phyloP scores from a whole-genome alignment of 495 filamentous ascomycete genomes.

The Friedmanniomyces endolithicus region DNA sequence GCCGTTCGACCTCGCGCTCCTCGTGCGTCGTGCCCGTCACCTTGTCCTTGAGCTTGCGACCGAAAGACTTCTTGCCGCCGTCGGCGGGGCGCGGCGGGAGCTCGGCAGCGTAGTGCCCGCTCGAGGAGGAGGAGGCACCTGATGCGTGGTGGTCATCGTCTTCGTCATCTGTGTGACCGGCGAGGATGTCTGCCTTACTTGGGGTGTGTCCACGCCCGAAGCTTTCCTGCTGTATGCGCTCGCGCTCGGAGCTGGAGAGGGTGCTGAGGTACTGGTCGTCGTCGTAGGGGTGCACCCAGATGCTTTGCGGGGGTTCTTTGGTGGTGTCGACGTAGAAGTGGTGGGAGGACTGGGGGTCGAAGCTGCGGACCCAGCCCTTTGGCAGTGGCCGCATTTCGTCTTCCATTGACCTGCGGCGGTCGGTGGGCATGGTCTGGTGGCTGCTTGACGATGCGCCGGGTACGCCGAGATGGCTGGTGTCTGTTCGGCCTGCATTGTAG shows the following conservation, averaged over 20 bases:
- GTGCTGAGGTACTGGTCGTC: constrained; percentile 35
- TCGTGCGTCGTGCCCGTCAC: constrained; percentile 36
- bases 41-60: constrained; percentile 38
- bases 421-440: constrained; percentile 36
- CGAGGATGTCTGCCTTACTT: constrained; percentile 29
- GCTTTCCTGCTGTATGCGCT: constrained; percentile 25
- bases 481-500: background rate
- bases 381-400: constrained; percentile 37
- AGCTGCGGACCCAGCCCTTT: constrained; percentile 35
- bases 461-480: constrained; percentile 5
- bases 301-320: constrained; percentile 34
- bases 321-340: constrained; percentile 43
- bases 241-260: constrained; percentile 30
- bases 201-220: constrained; percentile 26
- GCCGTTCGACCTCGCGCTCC: constrained; percentile 30
- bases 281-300: constrained; percentile 43
- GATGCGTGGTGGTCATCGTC: constrained; percentile 15
- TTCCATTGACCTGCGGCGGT: constrained; percentile 38
- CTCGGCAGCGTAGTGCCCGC: background rate
- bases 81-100: constrained; percentile 12
- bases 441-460: constrained; percentile 7
- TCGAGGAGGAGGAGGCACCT: background rate
- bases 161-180: constrained; percentile 36
- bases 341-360: constrained; percentile 33
- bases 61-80: constrained; percentile 24